These are phyloP conservation scores for Phlebopus sp. DNA, from an alignment of 1,284 basidiomycete genomes.

Conservation along the genomic window DNA sequence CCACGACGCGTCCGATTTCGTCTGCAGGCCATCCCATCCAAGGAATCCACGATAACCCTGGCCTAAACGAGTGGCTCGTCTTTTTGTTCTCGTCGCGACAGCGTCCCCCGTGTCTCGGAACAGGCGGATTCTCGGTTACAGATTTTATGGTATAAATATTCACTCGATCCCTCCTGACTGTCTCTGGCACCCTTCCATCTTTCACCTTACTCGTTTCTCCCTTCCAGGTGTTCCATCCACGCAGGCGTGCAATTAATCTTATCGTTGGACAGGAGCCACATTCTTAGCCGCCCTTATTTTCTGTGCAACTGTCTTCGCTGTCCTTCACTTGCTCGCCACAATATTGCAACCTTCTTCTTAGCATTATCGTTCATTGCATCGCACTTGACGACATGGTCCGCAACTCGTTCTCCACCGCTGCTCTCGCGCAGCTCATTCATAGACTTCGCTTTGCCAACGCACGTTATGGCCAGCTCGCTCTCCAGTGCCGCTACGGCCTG, in stretches of 20 bases:
- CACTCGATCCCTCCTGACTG: neutral
- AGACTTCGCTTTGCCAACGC: slow-evolving; percentile 42
- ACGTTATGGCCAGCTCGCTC: slow-evolving; percentile 38
- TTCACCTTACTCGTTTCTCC: neutral
- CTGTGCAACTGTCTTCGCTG: slow-evolving; percentile 1
- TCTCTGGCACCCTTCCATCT: slow-evolving; percentile 18
- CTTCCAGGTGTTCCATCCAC: slow-evolving; percentile 11
- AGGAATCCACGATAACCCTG: slow-evolving; percentile 9
- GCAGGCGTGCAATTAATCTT: slow-evolving; percentile 18
- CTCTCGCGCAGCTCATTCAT: slow-evolving; percentile 36
- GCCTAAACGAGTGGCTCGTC: slow-evolving; percentile 3
- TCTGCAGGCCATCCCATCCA: neutral
- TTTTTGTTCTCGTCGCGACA: slow-evolving; percentile 1
- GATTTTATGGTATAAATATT: slow-evolving; percentile 15
- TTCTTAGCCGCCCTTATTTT: neutral
- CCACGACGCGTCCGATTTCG: neutral
- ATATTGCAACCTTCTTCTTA: neutral
- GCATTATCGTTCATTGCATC: slow-evolving; percentile 3
- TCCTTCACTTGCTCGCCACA: slow-evolving; percentile 9
- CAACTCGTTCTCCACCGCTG: slow-evolving; percentile 23
- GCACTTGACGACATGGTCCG: slow-evolving; percentile 22
- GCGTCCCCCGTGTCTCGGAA: neutral
- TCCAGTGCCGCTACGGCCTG: slow-evolving; percentile 30
- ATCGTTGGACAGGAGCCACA: slow-evolving; percentile 8
- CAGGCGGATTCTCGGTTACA: neutral